Conservation (phyloP, 371 early-diverging fungal genomes). For the Zychaea mexicana region DNA sequence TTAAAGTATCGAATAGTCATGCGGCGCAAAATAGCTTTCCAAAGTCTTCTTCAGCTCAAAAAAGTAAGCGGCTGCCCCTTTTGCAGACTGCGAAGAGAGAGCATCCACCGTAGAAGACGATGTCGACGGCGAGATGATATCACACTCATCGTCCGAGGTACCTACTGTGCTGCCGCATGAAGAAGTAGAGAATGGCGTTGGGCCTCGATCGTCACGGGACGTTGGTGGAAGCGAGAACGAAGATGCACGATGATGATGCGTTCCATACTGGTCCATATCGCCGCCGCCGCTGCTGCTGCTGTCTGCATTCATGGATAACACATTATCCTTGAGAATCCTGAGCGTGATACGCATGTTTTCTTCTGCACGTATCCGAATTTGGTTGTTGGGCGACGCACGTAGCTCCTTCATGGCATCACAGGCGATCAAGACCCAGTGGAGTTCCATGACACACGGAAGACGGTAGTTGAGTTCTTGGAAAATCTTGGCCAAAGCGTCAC, state of each 20-base stretch:
- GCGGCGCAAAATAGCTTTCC: neutral
- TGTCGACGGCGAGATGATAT: neutral
- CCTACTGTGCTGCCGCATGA: neutral
- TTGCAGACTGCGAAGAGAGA: neutral
- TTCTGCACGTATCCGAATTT: slow-evolving; percentile 33
- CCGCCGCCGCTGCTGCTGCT: too few relatives aligned
- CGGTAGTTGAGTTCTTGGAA: slow-evolving; percentile 27
- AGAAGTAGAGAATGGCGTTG: neutral
- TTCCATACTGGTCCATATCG: neutral
- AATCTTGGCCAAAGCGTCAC: slow-evolving; percentile 41
- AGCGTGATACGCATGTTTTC: slow-evolving; percentile 23
- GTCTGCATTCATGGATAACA: neutral
- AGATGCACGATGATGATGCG: too few relatives aligned
- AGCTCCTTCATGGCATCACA: slow-evolving; percentile 33
- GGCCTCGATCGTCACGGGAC: neutral
- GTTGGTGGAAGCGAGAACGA: too few relatives aligned
- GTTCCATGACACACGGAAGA: slow-evolving; percentile 35
- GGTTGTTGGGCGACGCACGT: slow-evolving; percentile 22
- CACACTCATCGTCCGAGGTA: slow-evolving; percentile 7
- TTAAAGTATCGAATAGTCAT: slow-evolving; percentile 4
- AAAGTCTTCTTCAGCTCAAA: neutral
- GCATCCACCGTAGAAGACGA: neutral
- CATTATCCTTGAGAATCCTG: slow-evolving; percentile 15
- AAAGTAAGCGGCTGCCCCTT: neutral
- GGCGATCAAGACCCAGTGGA: slow-evolving; percentile 41